Percentiles rank a stretch among this genome's conserved stretches.
These are phyloP conservation scores for Elsinoe fawcettii DNA, from an alignment of 2,329 filamentous ascomycete species.

Conservation along the genomic window DNA sequence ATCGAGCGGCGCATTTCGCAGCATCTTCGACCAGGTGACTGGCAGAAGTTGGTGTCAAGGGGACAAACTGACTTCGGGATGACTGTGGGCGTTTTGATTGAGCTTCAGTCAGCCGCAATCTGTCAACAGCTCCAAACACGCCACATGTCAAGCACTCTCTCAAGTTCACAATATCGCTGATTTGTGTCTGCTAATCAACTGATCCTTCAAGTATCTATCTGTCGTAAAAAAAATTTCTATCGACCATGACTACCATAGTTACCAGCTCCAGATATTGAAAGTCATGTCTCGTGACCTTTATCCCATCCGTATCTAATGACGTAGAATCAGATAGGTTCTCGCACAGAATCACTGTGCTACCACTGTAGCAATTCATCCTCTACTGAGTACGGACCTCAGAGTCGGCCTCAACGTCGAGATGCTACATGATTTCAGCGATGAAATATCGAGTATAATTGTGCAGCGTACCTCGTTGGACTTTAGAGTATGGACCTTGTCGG, in stretches of 20 bases:
- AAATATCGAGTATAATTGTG: background rate
- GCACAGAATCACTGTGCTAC: background rate
- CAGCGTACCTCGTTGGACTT: constrained; percentile 48
- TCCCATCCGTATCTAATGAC: background rate
- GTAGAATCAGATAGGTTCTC: background rate
- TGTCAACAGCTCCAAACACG: background rate
- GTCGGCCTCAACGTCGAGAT: constrained; percentile 75
- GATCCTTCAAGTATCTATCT: background rate
- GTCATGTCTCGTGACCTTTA: background rate
- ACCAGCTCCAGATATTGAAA: too few relatives aligned
- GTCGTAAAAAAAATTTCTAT: background rate
- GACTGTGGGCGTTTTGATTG: background rate
- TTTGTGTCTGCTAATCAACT: background rate
- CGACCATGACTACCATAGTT: background rate
- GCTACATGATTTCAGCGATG: constrained; percentile 23
- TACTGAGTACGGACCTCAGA: constrained; percentile 63
- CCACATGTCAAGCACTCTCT: background rate
- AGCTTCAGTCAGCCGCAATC: background rate
- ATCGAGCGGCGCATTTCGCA: constrained; percentile 12
- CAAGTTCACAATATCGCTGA: background rate
- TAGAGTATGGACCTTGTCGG: constrained; percentile 59
- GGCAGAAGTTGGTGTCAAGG: background rate
- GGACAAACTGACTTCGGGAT: background rate
- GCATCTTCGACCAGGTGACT: constrained; percentile 4
- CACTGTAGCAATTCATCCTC: background rate